A percentile compares a stretch with the other conserved stretches of the same genome.
These are phyloP conservation scores for Phytopythium sindhum DNA, from an alignment of 352 stramenopile genomes.

Conservation along the genomic window DNA sequence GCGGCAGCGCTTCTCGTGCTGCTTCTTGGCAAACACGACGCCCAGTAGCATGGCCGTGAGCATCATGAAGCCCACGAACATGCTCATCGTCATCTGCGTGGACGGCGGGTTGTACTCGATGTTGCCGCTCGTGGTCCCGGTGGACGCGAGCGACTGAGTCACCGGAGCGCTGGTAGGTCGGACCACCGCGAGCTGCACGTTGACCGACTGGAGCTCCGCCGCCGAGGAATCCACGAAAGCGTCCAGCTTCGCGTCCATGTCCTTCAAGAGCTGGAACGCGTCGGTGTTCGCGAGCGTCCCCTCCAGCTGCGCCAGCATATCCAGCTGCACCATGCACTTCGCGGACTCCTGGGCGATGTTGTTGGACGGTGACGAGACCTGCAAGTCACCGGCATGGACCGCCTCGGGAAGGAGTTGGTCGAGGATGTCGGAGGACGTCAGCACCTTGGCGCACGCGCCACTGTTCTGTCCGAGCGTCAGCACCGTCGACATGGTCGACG, in stretches of 20 bases:
- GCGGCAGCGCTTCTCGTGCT: conserved; percentile 51
- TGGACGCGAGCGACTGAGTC: background rate
- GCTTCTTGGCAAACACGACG: conserved; percentile 52
- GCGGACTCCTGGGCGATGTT: background rate
- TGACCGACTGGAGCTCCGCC: conserved; percentile 21
- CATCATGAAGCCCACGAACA: conserved; percentile 49
- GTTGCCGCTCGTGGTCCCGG: background rate
- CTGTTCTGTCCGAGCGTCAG: conserved; percentile 22
- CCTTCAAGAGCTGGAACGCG: conserved; percentile 36
- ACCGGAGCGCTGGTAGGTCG: conserved; percentile 4
- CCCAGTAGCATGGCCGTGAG: conserved; percentile 63
- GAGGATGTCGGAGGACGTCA: conserved; percentile 8
- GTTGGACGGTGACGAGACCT: conserved; percentile 15
- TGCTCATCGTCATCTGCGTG: conserved; percentile 54
- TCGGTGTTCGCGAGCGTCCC: conserved; percentile 4
- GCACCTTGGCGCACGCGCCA: conserved; percentile 23
- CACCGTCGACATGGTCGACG: conserved; percentile 12
- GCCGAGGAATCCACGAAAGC: conserved; percentile 28
- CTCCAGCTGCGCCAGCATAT: conserved; percentile 16
- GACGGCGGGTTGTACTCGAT: conserved; percentile 42
- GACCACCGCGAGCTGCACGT: conserved; percentile 30
- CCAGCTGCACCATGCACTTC: conserved; percentile 21
- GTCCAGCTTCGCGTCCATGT: conserved; percentile 38
- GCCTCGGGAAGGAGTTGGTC: conserved; percentile 15
- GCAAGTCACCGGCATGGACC: conserved; percentile 19